Evolutionary conservation across 2,329 filamentous ascomycete genomes (phyloP).

Genomic region (Talaromyces sp.): DNA sequence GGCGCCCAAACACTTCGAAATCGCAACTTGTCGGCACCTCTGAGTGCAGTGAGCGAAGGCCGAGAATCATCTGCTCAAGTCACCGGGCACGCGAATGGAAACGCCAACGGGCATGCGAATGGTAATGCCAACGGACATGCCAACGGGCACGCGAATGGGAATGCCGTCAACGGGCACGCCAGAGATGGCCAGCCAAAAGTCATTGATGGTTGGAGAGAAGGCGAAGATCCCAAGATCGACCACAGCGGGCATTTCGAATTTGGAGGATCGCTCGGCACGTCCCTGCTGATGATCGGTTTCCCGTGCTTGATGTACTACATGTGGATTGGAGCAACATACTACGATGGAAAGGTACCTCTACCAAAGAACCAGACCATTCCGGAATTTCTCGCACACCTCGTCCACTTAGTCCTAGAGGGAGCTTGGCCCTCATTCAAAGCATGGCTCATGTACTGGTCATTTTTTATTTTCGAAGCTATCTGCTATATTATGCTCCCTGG

Average conservation of each 20-base stretch:
- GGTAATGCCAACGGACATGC: slow-evolving; percentile 28
- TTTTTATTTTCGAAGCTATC: slow-evolving; percentile 77
- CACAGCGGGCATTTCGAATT: slow-evolving; percentile 67
- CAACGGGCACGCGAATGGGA: slow-evolving; percentile 21
- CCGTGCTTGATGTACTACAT: slow-evolving; percentile 98
- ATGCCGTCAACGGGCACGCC: slow-evolving; percentile 21
- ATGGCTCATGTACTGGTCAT: slow-evolving; percentile 93
- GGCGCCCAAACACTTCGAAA: slow-evolving; percentile 24
- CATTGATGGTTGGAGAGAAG: slow-evolving; percentile 42
- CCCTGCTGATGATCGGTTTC: slow-evolving; percentile 85
- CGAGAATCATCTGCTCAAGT: background rate
- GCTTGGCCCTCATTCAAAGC: slow-evolving; percentile 79
- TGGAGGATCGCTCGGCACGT: slow-evolving; percentile 76
- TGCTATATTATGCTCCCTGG: slow-evolving; percentile 85
- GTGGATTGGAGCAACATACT: slow-evolving; percentile 95
- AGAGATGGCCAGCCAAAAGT: slow-evolving; percentile 29
- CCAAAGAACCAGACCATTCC: slow-evolving; percentile 63
- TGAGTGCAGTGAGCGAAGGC: background rate
- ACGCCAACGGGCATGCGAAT: slow-evolving; percentile 20
- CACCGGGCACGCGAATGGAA: slow-evolving; percentile 19
- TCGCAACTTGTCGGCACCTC: slow-evolving; percentile 21
- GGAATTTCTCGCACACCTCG: slow-evolving; percentile 71
- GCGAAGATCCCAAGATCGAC: slow-evolving; percentile 43
- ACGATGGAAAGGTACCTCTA: slow-evolving; percentile 74
- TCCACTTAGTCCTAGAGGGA: slow-evolving; percentile 70